Percentiles rank a stretch among this genome's conserved stretches.
Evolutionary conservation across 306 rosid genomes (phyloP).

Genomic region (Parietaria judaica): DNA sequence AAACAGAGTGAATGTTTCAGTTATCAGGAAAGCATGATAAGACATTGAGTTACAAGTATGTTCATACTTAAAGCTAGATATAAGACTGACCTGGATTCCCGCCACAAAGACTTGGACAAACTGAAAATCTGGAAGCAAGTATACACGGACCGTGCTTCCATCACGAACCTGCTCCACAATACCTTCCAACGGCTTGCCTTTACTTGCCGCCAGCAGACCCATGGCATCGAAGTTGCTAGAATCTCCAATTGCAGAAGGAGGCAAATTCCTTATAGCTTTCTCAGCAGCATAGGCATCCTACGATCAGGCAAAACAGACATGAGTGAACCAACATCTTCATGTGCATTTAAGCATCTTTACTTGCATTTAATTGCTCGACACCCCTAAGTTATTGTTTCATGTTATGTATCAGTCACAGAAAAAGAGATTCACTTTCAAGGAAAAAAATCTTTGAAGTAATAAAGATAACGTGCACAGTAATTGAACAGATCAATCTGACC

Average conservation of each 20-base stretch:
- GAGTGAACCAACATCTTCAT: too few species aligned
- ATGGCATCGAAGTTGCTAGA: constrained; percentile 74
- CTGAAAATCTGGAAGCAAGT: constrained; percentile 87
- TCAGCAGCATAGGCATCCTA: constrained; percentile 82
- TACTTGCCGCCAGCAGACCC: constrained; percentile 70
- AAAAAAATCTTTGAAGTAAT: not conserved
- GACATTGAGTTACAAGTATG: constrained; percentile 5
- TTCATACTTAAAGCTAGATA: constrained; percentile 6
- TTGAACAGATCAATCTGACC: not conserved
- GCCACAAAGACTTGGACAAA: constrained; percentile 91
- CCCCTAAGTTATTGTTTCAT: not conserved
- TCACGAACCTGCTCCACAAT: constrained; percentile 94
- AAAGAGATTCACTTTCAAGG: not conserved
- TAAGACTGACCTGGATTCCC: constrained; percentile 65
- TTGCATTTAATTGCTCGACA: too few species aligned
- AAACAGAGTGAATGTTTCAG: constrained; percentile 7
- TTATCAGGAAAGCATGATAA: not conserved
- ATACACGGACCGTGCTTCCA: constrained; percentile 79
- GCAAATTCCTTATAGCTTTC: constrained; percentile 63
- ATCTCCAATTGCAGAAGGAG: constrained; percentile 86
- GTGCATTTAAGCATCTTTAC: too few species aligned
- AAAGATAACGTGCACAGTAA: too few species aligned
- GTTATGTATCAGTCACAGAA: not conserved
- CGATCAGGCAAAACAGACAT: constrained; percentile 14
- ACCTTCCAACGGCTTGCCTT: constrained; percentile 76